A percentile compares a stretch with the other conserved stretches of the same genome.
phyloP scores from a whole-genome alignment of 2,329 filamentous ascomycete genomes.

The Trichoderma harzianum region DNA sequence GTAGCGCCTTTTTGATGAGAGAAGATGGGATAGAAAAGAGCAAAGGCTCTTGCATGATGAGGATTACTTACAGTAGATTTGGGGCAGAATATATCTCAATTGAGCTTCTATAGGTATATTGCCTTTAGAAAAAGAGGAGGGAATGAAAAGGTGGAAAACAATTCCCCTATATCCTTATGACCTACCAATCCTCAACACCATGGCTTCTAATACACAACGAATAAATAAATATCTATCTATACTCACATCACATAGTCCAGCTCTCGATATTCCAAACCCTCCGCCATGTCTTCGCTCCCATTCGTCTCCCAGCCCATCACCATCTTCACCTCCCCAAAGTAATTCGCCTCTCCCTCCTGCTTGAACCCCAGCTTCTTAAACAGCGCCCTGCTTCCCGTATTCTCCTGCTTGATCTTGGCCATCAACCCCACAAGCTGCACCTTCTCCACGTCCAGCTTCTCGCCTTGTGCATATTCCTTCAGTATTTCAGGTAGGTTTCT shows the following conservation, averaged over 20 bases:
- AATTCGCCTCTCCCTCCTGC: constrained; percentile 52
- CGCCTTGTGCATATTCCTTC: constrained; percentile 36
- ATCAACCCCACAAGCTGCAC: constrained; percentile 39
- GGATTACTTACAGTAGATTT: not conserved
- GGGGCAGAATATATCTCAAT: not conserved
- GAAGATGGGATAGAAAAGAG: not conserved
- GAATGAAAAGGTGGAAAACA: not conserved
- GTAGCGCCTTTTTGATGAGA: not conserved
- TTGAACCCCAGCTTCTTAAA: constrained; percentile 52
- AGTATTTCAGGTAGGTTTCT: constrained; percentile 53
- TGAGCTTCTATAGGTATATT: not conserved
- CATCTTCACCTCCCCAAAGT: constrained; percentile 59
- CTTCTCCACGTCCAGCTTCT: not conserved
- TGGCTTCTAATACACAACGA: not conserved
- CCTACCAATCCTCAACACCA: not conserved
- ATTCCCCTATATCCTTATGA: not conserved
- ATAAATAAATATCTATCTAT: not conserved
- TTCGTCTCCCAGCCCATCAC: constrained; percentile 36
- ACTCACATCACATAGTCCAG: not conserved
- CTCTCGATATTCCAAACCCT: not conserved
- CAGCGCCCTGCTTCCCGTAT: constrained; percentile 48
- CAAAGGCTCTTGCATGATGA: not conserved
- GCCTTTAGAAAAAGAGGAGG: not conserved
- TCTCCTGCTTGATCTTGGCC: constrained; percentile 57
- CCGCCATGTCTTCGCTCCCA: constrained; percentile 16